phyloP scores from a whole-genome alignment of 176 grass and related monocot genomes.

The barley (Hordeum vulgare) region MorexV3_pseudomolecules_assembly NC_058524.1:617492812-617493311 shows the following conservation, averaged over 20 bases:
- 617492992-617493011: neutral
- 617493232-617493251: too few relatives aligned
- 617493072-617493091: neutral
- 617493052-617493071: neutral
- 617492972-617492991: neutral
- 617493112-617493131: conserved; percentile 40
- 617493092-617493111: conserved; percentile 47
- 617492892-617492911: neutral
- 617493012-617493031: neutral
- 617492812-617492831: conserved; percentile 9
- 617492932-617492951: neutral
- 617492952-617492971: neutral
- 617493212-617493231: too few relatives aligned
- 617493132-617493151: too few relatives aligned
- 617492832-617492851: conserved; percentile 2
- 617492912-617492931: neutral
- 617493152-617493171: neutral
- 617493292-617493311: conserved; percentile 28
- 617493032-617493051: neutral
- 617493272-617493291: neutral
- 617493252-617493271: neutral
- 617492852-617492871: neutral
- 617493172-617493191: neutral
- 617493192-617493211: neutral
- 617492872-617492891: neutral